Percentiles rank a stretch among this genome's conserved stretches.
Conservation (phyloP, 176 grass and related monocot species). For the Cenchrus americanus region DNA sequence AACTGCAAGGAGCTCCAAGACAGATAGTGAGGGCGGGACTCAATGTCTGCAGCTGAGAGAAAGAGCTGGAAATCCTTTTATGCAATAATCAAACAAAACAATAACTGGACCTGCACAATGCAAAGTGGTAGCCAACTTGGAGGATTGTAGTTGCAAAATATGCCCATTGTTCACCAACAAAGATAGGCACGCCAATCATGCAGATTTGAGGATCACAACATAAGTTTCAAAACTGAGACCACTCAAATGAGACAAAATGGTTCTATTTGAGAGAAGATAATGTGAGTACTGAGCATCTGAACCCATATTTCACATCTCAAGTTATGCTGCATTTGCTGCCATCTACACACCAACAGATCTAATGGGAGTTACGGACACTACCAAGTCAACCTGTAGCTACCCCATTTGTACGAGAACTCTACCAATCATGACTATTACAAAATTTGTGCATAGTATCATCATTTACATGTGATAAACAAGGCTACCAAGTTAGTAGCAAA, state of each 20-base stretch:
- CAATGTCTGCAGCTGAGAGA: neutral
- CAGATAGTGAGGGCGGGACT: neutral
- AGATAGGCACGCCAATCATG: neutral
- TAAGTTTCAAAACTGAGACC: neutral
- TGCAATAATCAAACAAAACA: neutral
- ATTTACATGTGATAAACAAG: constrained; percentile 1
- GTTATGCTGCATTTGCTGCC: neutral
- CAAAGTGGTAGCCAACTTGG: neutral
- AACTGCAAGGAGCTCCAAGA: constrained; percentile 9
- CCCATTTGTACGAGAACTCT: neutral
- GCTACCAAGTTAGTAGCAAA: neutral
- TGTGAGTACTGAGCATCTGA: neutral
- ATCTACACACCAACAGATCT: constrained; percentile 3
- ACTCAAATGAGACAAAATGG: neutral
- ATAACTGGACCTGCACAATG: too few relatives aligned
- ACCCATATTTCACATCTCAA: neutral
- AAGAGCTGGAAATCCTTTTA: neutral
- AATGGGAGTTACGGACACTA: neutral
- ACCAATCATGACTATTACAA: neutral
- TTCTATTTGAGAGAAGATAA: neutral
- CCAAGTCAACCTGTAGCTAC: neutral
- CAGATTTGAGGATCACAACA: neutral
- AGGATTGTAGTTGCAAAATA: neutral
- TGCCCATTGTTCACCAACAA: neutral
- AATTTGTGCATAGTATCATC: neutral